A percentile compares a stretch with the other conserved stretches of the same genome.
These are phyloP conservation scores for Venturia effusa DNA, from an alignment of 2,329 filamentous ascomycete genomes.

Conservation along the genomic window DNA sequence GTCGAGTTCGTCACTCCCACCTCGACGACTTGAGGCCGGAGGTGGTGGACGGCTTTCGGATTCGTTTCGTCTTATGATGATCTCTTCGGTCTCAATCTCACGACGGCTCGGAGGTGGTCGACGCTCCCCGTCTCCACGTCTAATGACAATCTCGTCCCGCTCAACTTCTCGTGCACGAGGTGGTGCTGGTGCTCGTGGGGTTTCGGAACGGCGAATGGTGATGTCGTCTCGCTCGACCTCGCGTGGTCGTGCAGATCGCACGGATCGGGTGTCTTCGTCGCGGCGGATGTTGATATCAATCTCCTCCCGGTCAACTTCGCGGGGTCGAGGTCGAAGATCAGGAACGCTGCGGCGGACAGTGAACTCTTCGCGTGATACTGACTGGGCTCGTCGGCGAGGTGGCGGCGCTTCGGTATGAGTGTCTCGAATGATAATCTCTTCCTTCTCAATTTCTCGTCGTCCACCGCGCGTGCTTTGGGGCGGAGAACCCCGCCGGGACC, in stretches of 20 bases:
- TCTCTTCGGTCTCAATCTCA: constrained; percentile 29
- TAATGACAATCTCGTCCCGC: constrained; percentile 39
- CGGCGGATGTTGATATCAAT: constrained; percentile 11
- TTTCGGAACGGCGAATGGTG: constrained; percentile 34
- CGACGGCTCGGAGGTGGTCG: constrained; percentile 15
- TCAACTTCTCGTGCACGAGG: constrained; percentile 26
- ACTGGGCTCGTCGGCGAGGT: constrained; percentile 11
- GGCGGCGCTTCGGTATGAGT: constrained; percentile 16
- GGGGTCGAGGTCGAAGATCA: constrained; percentile 7
- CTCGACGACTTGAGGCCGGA: not conserved
- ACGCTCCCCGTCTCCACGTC: constrained; percentile 24
- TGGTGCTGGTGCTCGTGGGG: constrained; percentile 17
- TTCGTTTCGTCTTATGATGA: constrained; percentile 29
- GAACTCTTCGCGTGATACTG: constrained; percentile 9
- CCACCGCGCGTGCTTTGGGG: constrained; percentile 19
- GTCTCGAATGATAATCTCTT: constrained; percentile 24
- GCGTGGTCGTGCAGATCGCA: constrained; percentile 14
- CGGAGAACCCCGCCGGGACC: constrained; percentile 2
- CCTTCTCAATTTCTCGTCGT: constrained; percentile 19
- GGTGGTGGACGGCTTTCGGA: not conserved
- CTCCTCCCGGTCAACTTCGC: constrained; percentile 12
- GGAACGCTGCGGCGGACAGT: constrained; percentile 8
- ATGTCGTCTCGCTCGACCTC: constrained; percentile 30
- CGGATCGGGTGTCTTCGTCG: not conserved
- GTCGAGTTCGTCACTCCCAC: constrained; percentile 10